phyloP scores from a whole-genome alignment of 345 rosid genomes.

The Carallia pectinifolia region DNA sequence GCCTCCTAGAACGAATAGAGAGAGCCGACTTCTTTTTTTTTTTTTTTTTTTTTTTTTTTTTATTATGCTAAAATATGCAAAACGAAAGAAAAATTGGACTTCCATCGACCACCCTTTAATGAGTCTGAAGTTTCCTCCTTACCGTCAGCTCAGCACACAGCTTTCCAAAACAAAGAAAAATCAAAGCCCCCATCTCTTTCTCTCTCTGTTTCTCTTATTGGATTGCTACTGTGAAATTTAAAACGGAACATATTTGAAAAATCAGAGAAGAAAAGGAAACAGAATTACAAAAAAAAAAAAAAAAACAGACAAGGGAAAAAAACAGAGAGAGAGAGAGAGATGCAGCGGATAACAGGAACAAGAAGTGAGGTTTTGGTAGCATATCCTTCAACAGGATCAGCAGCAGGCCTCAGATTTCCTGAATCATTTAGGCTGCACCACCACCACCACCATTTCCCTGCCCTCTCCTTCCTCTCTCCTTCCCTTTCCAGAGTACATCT shows the following conservation, averaged over 20 bases:
- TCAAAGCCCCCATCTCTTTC: too few relatives aligned
- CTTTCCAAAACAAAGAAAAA: too few relatives aligned
- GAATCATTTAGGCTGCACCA: constrained; percentile 22
- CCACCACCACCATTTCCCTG: constrained; percentile 26
- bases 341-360: constrained; percentile 45
- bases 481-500: constrained; percentile 40
- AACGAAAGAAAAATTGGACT: too few relatives aligned
- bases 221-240: too few relatives aligned
- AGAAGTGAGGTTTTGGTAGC: constrained; percentile 34
- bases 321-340: not conserved
- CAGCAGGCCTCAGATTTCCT: constrained; percentile 26
- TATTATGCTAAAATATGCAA: too few relatives aligned
- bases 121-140: too few relatives aligned
- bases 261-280: not conserved
- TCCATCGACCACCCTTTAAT: too few relatives aligned
- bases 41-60: too few relatives aligned
- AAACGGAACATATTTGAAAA: not conserved
- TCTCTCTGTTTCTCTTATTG: too few relatives aligned
- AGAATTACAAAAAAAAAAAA: not conserved
- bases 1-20: too few relatives aligned
- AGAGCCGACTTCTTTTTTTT: too few relatives aligned
- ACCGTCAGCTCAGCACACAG: too few relatives aligned
- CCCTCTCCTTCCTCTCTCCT: constrained; percentile 37
- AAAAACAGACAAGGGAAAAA: not conserved
- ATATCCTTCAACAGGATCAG: constrained; percentile 36